Base-by-base conservation (phyloP, 305 asterid genomes). In the Stenogyne calaminthoides region DNA sequence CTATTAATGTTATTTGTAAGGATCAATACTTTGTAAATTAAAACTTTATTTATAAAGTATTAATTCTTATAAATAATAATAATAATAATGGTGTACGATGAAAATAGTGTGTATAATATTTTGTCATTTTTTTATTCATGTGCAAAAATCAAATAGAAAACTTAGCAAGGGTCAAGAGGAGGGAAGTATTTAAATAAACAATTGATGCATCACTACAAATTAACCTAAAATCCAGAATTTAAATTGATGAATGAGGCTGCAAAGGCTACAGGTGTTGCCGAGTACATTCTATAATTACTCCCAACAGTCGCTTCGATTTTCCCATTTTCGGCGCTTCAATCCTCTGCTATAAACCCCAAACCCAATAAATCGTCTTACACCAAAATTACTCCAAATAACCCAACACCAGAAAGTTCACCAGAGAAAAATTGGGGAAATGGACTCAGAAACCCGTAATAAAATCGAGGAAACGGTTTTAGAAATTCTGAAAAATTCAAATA, bases 401-500 rank as follows among this genome's bases (percentile, higher is more conserved):
- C 10, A 22, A 75, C 76, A 32, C 37, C 7, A 32, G 8, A 42
- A 32, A 2, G 3, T 16, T 19, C 22, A 25, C 10, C 25, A 5
- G 1, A 14, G 2, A 19, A 19, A 34, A 2, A 1, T 9, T 22
- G 52, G 6, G 14, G 9, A 69, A 66, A 91, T 89, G 97, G 97
- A 87, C 54, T 36, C 84, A 9, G 87, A 83, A 80, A 89, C 89
- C 8, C 82, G 83, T 25, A 80, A 54, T 6, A 78, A 61, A 80
- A 83, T 93, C 79, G 78, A 85, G 71, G 90, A 89, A 73, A 80
- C 96, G 27, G 95, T 93, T 0, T 15, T 86, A 66, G 93, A 85
- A 61, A 87, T 93, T 64, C 86, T 93, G 16, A 83, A 74, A 68
- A 76, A 77, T 70, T 84, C 94, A 1, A 83, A 89, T 83, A 83